Percentiles rank a stretch among this genome's conserved stretches.
phyloP scores from a whole-genome alignment of 192 early-diverging fungal species.

The Coemansia sp. region DNA sequence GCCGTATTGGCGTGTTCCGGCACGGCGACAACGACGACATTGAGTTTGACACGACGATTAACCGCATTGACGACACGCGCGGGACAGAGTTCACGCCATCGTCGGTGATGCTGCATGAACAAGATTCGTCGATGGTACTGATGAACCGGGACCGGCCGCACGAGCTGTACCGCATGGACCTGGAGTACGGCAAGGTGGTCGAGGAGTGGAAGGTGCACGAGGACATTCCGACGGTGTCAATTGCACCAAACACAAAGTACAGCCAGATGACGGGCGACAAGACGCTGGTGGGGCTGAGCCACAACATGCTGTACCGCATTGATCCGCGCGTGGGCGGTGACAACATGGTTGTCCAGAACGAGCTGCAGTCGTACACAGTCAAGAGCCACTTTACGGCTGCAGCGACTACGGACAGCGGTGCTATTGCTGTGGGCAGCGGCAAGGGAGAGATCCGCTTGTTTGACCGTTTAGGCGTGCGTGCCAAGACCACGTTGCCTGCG shows the following conservation, averaged over 20 bases:
- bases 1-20: conserved; percentile 84
- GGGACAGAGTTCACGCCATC: conserved; percentile 67
- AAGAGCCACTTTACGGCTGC: conserved; percentile 70
- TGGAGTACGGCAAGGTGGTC: conserved; percentile 87
- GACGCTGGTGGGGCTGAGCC: conserved; percentile 78
- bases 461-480: conserved; percentile 72
- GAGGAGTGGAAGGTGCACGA: conserved; percentile 91
- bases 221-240: conserved; percentile 60
- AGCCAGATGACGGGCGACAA: conserved; percentile 69
- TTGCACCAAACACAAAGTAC: conserved; percentile 75
- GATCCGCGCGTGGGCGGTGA: conserved; percentile 76
- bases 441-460: conserved; percentile 91
- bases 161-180: conserved; percentile 85
- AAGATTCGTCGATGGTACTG: conserved; percentile 77
- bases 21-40: conserved; percentile 72
- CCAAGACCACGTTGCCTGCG: conserved; percentile 83
- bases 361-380: conserved; percentile 68
- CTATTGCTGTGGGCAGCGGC: conserved; percentile 73
- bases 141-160: conserved; percentile 67
- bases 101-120: conserved; percentile 81
- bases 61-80: conserved; percentile 59
- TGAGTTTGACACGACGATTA: conserved; percentile 78
- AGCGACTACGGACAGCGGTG: conserved; percentile 74
- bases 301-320: conserved; percentile 80
- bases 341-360: conserved; percentile 65